phyloP scores from a whole-genome alignment of 495 filamentous ascomycete genomes.

The Hyaloscypha variabilis region DNA sequence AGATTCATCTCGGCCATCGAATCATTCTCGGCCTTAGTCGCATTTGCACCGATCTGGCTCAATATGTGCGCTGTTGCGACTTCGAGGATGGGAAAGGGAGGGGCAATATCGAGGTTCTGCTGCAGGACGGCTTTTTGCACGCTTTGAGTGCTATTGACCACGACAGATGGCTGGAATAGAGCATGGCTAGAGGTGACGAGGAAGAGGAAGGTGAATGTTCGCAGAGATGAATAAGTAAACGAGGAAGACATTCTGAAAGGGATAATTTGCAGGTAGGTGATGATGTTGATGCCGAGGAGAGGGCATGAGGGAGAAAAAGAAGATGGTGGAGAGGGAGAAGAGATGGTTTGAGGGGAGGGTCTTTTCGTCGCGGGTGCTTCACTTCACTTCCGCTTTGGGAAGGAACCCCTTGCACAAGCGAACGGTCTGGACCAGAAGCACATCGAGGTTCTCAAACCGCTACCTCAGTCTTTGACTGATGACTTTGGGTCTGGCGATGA shows the following conservation, averaged over 20 bases:
- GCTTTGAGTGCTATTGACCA: neutral
- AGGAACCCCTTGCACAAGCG: neutral
- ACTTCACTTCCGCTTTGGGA: neutral
- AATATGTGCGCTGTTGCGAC: constrained; percentile 19
- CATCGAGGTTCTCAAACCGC: neutral
- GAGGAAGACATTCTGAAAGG: neutral
- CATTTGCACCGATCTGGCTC: constrained; percentile 12
- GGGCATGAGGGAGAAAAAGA: neutral
- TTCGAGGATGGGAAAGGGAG: constrained; percentile 21
- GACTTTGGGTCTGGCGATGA: too few relatives aligned
- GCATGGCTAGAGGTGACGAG: constrained; percentile 9
- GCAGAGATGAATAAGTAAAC: neutral
- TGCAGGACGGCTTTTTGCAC: constrained; percentile 1
- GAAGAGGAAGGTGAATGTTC: neutral
- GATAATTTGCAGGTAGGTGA: neutral
- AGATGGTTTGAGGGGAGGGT: neutral
- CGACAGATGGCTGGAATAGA: neutral
- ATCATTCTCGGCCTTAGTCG: constrained; percentile 8
- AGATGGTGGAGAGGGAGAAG: neutral
- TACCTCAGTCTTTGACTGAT: neutral
- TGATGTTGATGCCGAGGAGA: neutral
- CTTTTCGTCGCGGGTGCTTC: neutral
- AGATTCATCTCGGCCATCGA: neutral
- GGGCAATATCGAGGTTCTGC: constrained; percentile 13
- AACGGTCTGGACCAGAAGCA: neutral